Conservation (phyloP, 345 rosid species). For the Sisymbrium altissimum region DNA sequence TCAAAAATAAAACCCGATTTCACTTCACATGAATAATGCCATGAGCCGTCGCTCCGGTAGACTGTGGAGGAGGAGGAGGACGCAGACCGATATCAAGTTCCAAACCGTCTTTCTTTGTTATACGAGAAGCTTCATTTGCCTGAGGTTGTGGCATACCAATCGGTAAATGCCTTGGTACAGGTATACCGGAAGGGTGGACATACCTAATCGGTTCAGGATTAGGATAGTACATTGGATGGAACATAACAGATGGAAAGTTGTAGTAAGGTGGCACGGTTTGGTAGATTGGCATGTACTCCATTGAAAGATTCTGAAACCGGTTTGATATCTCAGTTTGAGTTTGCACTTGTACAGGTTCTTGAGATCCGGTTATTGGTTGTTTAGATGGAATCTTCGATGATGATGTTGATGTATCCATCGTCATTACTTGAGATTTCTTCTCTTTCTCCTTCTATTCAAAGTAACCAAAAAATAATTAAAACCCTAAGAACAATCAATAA, state of each 20-base stretch:
- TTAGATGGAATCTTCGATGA: neutral
- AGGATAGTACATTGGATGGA: slow-evolving; percentile 25
- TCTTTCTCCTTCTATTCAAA: slow-evolving; percentile 4
- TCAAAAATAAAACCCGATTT: neutral
- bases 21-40: slow-evolving; percentile 32
- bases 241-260: slow-evolving; percentile 4
- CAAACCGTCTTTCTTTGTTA: slow-evolving; percentile 9
- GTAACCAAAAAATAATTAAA: neutral
- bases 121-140: slow-evolving; percentile 7
- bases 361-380: slow-evolving; percentile 5
- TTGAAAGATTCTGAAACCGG: slow-evolving; percentile 26
- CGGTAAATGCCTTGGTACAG: slow-evolving; percentile 30
- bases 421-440: neutral
- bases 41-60: slow-evolving; percentile 19
- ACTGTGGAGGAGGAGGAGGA: slow-evolving; percentile 23
- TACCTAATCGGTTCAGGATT: slow-evolving; percentile 20
- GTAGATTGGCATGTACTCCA: slow-evolving; percentile 26
- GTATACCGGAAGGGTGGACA: slow-evolving; percentile 36
- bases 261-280: slow-evolving; percentile 23
- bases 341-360: slow-evolving; percentile 17
- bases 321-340: slow-evolving; percentile 21
- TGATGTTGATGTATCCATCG: neutral
- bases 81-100: slow-evolving; percentile 21
- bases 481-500: neutral
- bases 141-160: slow-evolving; percentile 20